Evolutionary conservation across 306 rosid species (phyloP).

Genomic region (Quillaja saponaria): DNA sequence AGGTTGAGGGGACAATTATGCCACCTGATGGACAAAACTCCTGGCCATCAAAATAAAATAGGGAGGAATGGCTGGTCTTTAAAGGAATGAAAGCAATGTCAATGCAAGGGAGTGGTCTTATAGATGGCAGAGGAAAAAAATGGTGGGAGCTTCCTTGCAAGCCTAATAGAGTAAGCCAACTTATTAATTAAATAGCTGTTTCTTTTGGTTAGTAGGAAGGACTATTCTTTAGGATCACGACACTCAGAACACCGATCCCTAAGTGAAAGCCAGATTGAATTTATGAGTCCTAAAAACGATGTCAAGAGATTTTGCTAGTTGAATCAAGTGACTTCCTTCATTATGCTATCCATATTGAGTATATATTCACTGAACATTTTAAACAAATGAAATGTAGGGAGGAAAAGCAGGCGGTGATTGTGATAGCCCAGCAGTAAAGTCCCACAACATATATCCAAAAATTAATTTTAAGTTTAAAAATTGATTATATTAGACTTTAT

Average conservation of each 20-base stretch:
- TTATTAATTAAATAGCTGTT: background rate
- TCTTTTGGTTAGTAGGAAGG: too few species aligned
- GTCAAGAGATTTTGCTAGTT: too few species aligned
- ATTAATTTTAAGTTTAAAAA: background rate
- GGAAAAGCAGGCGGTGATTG: constrained; percentile 36
- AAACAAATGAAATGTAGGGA: constrained; percentile 32
- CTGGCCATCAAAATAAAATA: constrained; percentile 35
- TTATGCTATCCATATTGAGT: background rate
- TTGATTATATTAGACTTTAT: too few species aligned
- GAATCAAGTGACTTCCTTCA: too few species aligned
- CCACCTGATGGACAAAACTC: constrained; percentile 47
- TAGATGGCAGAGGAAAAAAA: constrained; percentile 51
- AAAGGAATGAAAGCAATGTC: constrained; percentile 38
- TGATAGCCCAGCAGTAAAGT: constrained; percentile 52
- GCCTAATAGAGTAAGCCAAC: constrained; percentile 38
- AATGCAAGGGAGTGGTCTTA: constrained; percentile 41
- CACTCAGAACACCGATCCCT: too few species aligned
- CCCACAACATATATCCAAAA: background rate
- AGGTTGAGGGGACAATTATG: constrained; percentile 46
- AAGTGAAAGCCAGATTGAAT: too few species aligned
- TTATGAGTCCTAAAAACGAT: too few species aligned
- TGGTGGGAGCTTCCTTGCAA: constrained; percentile 63
- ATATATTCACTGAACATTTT: constrained; percentile 6
- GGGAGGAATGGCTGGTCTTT: constrained; percentile 42
- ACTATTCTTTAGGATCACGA: too few species aligned